A percentile compares a stretch with the other conserved stretches of the same genome.
Conservation (phyloP, 495 filamentous ascomycete genomes). For the Penicillium parvum region DNA sequence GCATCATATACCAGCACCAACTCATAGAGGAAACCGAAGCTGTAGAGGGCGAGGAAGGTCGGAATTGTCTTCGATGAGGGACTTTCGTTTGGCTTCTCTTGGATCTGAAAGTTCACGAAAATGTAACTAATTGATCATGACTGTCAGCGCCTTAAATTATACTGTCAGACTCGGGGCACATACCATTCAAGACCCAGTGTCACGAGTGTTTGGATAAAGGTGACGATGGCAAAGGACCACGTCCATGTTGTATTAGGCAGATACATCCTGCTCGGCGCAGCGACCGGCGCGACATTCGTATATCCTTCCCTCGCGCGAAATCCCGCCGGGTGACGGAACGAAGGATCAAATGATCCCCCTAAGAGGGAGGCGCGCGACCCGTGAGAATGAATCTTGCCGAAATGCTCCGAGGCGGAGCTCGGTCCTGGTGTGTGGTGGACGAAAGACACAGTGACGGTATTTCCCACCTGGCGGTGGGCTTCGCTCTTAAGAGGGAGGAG, state of each 20-base stretch:
- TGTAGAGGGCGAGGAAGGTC: slow-evolving; percentile 92
- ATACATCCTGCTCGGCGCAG: slow-evolving; percentile 50
- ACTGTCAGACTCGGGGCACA: slow-evolving; percentile 28
- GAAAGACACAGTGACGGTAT: slow-evolving; percentile 40
- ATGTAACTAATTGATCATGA: slow-evolving; percentile 32
- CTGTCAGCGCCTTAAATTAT: background rate
- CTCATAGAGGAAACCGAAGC: slow-evolving; percentile 93
- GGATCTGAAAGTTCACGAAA: slow-evolving; percentile 57
- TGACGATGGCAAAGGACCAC: slow-evolving; percentile 73
- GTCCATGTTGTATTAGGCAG: slow-evolving; percentile 80
- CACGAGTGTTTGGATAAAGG: slow-evolving; percentile 70
- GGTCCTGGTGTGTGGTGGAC: slow-evolving; percentile 23
- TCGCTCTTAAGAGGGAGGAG: slow-evolving; percentile 4
- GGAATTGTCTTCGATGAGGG: slow-evolving; percentile 64
- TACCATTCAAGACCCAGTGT: slow-evolving; percentile 83
- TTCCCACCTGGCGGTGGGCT: slow-evolving; percentile 31
- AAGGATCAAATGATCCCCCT: slow-evolving; percentile 53
- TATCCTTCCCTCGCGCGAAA: slow-evolving; percentile 57
- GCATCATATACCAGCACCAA: slow-evolving; percentile 88
- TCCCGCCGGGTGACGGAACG: slow-evolving; percentile 44
- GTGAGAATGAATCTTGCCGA: slow-evolving; percentile 58
- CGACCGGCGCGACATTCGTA: slow-evolving; percentile 28
- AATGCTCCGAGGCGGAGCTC: slow-evolving; percentile 43
- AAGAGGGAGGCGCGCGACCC: slow-evolving; percentile 62
- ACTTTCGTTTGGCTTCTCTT: slow-evolving; percentile 51